A percentile compares a stretch with the other conserved stretches of the same genome.
Evolutionary conservation across 805 yeast species (phyloP).

Genomic region (Starmerella cellae): DNA sequence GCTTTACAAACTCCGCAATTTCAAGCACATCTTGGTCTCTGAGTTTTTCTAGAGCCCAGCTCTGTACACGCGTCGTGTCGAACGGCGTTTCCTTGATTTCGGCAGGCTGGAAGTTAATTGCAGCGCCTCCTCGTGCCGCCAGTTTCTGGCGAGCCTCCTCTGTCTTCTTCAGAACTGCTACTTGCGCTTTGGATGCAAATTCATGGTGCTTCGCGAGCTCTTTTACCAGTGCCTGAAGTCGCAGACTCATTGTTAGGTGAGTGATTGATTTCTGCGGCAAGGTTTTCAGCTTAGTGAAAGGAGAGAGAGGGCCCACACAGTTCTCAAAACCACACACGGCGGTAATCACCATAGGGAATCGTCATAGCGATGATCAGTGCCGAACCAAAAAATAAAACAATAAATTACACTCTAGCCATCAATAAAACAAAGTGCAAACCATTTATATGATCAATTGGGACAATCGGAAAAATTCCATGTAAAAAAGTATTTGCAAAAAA

Average conservation of each 20-base stretch:
- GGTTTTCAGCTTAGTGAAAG: no score
- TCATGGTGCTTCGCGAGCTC: slow-evolving; percentile 12
- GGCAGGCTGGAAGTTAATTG: background rate
- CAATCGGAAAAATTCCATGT: no score
- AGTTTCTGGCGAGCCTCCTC: slow-evolving; percentile 2
- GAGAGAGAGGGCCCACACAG: no score
- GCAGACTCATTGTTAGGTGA: background rate
- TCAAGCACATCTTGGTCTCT: slow-evolving; percentile 28
- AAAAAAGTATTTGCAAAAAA: no score
- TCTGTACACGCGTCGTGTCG: slow-evolving; percentile 35
- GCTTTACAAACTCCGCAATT: slow-evolving; percentile 45
- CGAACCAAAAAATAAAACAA: no score
- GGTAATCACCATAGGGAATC: no score
- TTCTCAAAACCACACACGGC: no score
- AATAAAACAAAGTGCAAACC: no score
- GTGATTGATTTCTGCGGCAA: no score
- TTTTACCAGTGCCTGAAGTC: slow-evolving; percentile 1
- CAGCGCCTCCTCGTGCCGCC: slow-evolving; percentile 4
- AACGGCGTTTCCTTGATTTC: slow-evolving; percentile 8
- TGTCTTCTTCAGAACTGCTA: slow-evolving; percentile 4
- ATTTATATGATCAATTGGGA: no score
- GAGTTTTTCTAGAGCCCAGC: slow-evolving; percentile 31
- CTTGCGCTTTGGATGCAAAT: slow-evolving; percentile 10
- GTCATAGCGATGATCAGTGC: no score
- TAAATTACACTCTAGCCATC: no score